Evolutionary conservation across 176 grass and related monocot species (phyloP), one percentile per base, ranked within the genome.

Genomic region (Avena atlantica): DNA sequence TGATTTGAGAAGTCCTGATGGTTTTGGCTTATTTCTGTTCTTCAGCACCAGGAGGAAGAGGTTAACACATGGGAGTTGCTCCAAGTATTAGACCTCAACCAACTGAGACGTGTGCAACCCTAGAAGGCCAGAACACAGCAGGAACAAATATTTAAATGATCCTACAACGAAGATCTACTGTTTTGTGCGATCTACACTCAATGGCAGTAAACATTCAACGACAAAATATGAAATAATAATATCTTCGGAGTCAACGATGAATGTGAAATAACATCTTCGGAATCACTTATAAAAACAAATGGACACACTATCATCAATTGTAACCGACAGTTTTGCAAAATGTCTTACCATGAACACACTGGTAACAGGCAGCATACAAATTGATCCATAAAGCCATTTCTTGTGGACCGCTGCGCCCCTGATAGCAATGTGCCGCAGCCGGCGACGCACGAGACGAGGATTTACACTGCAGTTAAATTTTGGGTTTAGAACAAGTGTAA

Each of bases 391-490:
- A 37, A 98, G 89, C 87, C 87, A 92, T 77, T 87, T 95, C 87
- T 81, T 98, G 80, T 98, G 95, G 78, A 98, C 27, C 89, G 95
- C 67, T 51, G 83, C 86, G 19, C 95, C 95, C 70, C 95, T 93
- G 82, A 96, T 23, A 90, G 97, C 92, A 58, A 99, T 93, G 86
- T 96, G 97, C 4, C 87, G 79, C 86, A 99, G 76, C 87, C 94
- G 93, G 83, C 94, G 87, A 59, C 97, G 90, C 57, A 94, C 97
- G 88, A 96, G 92, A 83, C 90, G 94, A 81, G 92, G 92, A 91
- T 93, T 94, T 77, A 94, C 93, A 89, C 97, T 99, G 92, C 89
- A 95, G 56, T 77, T 12, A 85, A 21, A 85, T 7, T 47, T 47
- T 13, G 29, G 2, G 34, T 78, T 85, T 56, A 85, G 42, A 88